A percentile compares a stretch with the other conserved stretches of the same genome.
Evolutionary conservation across 1,284 basidiomycete species (phyloP).

Genomic region (Melampsora larici-populina): DNA sequence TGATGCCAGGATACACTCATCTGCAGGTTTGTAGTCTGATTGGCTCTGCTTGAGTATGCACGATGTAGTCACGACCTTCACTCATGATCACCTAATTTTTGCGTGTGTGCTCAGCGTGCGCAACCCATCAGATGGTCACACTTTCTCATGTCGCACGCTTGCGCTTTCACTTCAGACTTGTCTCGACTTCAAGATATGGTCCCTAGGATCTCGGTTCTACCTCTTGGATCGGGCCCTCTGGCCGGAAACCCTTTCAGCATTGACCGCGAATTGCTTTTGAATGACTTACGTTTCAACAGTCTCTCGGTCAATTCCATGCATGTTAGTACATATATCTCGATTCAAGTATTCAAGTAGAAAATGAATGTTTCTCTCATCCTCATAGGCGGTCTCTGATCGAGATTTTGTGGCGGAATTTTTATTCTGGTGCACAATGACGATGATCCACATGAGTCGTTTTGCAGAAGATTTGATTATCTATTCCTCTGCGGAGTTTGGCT

Average conservation of each 20-base stretch:
- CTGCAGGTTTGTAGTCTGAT: slow-evolving; percentile 64
- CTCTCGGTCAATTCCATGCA: slow-evolving; percentile 90
- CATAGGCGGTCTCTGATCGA: slow-evolving; percentile 79
- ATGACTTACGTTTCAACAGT: slow-evolving; percentile 76
- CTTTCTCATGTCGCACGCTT: slow-evolving; percentile 88
- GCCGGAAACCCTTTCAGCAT: slow-evolving; percentile 90
- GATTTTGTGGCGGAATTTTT: slow-evolving; percentile 96
- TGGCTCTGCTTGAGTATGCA: neutral
- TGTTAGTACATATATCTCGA: slow-evolving; percentile 47
- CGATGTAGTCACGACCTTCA: neutral
- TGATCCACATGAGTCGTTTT: slow-evolving; percentile 88
- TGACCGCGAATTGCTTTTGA: slow-evolving; percentile 80
- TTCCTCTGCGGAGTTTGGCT: slow-evolving; percentile 94
- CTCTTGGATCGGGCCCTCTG: slow-evolving; percentile 87
- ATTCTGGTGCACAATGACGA: slow-evolving; percentile 90
- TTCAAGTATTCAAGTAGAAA: neutral
- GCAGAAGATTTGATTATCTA: slow-evolving; percentile 96
- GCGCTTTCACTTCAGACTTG: slow-evolving; percentile 83
- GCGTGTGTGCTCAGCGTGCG: slow-evolving; percentile 58
- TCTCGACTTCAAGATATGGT: slow-evolving; percentile 75
- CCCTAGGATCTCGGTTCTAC: slow-evolving; percentile 76
- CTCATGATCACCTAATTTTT: neutral
- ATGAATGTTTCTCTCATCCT: slow-evolving; percentile 19
- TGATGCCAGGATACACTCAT: slow-evolving; percentile 96
- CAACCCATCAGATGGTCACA: slow-evolving; percentile 99